Evolutionary conservation across 345 rosid genomes (phyloP), one percentile per base, ranked within the genome.

Genomic region (Dipteronia sinensis): DNA sequence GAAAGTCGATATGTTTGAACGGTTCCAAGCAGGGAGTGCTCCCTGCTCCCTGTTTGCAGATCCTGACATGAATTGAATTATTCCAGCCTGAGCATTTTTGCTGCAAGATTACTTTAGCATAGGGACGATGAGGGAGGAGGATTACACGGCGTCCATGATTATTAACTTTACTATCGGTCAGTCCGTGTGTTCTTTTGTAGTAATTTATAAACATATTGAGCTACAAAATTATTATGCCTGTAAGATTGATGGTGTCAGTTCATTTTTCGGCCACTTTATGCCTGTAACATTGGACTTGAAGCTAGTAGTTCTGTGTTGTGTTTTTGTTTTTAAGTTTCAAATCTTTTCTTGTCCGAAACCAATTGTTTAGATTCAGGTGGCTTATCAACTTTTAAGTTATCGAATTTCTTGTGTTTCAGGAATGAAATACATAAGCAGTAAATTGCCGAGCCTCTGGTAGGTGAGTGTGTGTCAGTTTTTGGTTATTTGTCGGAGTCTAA

Each of bases 41-140:
- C 64, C n/a, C 23, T 51, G 66, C 70, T 53, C 68, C 20, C 44
- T 53, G 42, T 66, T 69, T 19, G 22, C 66, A 42, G 10, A 20
- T 38, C 34, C 40, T 16, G 55, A 64, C 62, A 77, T 55, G 78
- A 75, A 76, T 79, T 47, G 76, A 82, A 83, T 76, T 83, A 65
- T 73, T 80, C 77, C 69, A 69, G 46, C 81, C 72, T 2, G 53
- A 82, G 77, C 78, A 78, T 74, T 77, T 70, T 86, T 83, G 64
- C 73, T 72, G 81, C 59, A 40, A 6, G 72, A 82, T 79, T 74
- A 27, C 72, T 59, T 25, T 51, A 76, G 42, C 62, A 29, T 31
- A 23, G 73, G 61, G 73, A 34, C 38, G 46, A 42, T 42, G 46
- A 42, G 10, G 61, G 61, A 62, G 1, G n/a, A 62, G 4, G 20